A percentile compares a stretch with the other conserved stretches of the same genome.
These are phyloP conservation scores for Verticillium nubilum DNA, from an alignment of 2,329 filamentous ascomycete species.

Conservation along the genomic window DNA sequence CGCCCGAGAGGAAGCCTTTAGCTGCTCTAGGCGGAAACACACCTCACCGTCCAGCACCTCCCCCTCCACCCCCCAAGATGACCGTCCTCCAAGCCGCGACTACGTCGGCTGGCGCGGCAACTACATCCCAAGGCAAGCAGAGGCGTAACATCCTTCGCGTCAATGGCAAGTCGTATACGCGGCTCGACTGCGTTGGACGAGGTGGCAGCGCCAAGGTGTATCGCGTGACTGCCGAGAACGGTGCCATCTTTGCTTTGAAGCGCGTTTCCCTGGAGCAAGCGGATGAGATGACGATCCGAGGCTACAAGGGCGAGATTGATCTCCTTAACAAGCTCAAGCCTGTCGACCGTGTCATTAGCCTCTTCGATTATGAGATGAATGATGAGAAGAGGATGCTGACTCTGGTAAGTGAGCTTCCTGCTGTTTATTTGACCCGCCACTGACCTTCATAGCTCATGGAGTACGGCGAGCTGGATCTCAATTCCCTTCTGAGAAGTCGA, in stretches of 20 bases:
- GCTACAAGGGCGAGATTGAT: constrained; percentile 94
- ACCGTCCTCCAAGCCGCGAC: constrained; percentile 90
- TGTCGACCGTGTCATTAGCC: constrained; percentile 82
- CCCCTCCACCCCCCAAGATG: constrained; percentile 93
- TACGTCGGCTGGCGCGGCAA: constrained; percentile 71
- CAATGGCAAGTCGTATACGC: constrained; percentile 86
- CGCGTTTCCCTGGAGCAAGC: constrained; percentile 85
- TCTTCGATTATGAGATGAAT: constrained; percentile 93
- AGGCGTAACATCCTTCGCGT: constrained; percentile 80
- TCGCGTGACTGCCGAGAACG: constrained; percentile 93
- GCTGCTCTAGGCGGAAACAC: constrained; percentile 57
- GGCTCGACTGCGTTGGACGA: constrained; percentile 84
- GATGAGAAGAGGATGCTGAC: constrained; percentile 81
- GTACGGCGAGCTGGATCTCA: constrained; percentile 89
- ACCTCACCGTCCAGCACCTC: constrained; percentile 70
- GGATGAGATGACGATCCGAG: constrained; percentile 75
- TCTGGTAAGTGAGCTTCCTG: constrained; percentile 53
- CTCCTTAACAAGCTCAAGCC: constrained; percentile 75
- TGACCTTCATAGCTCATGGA: constrained; percentile 71
- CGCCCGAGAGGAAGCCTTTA: constrained; percentile 53
- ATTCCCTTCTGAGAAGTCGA: constrained; percentile 72
- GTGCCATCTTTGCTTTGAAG: constrained; percentile 91
- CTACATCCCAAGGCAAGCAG: constrained; percentile 65
- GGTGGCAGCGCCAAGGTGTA: constrained; percentile 95
- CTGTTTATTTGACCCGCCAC: neutral